Evolutionary conservation across 352 stramenopile genomes (phyloP), one percentile per base, ranked within the genome.

Genomic region (Phytophthora sansomeana): DNA sequence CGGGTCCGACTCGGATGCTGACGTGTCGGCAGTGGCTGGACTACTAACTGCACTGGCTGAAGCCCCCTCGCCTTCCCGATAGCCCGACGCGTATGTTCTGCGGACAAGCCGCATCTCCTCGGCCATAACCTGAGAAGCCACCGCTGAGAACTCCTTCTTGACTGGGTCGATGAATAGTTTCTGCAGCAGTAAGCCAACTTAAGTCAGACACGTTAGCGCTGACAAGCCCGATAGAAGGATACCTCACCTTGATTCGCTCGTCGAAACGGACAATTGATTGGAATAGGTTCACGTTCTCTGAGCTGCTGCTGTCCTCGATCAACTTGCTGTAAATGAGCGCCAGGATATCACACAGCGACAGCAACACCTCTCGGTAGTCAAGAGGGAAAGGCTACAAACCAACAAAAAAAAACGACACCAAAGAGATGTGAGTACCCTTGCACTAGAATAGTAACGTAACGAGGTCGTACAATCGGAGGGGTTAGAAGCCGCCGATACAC

Each of bases 101-200:
- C 84, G 75, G 6, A 93, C 83, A 5, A 66, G 52, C 26, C 69
- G 63, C 47, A 93, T 80, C 51, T 95, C 85, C 13, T 91, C 77
- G 0, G 72, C 63, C 30, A 95, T 69, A 8, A 92, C 74, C 29
- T 76, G 74, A 21, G 72, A 59, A 1, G 87, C 83, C 29, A 93
- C 78, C 0, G 69, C 74, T 5, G 81, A 85, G 51, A 93, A 92
- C 35, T 96, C 85, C 49, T 94, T 94, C 58, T 91, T 92, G 9
- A 93, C 74, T 3, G 84, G 81, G 29, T 94, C 85, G 26, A 96
- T 87, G 47, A 96, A 79, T 21, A 93, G 72, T 92, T 96, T 96
- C 85, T 93, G 63, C 21, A 44, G 8, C 6, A 42, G 10, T 30
- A 36, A 36, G n/a, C n/a, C 3, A 1, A 44, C 14, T 44, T 46